Evolutionary conservation across 352 stramenopile genomes (phyloP), one percentile per base, ranked within the genome.

Genomic region (Pythium rishiriense): DNA sequence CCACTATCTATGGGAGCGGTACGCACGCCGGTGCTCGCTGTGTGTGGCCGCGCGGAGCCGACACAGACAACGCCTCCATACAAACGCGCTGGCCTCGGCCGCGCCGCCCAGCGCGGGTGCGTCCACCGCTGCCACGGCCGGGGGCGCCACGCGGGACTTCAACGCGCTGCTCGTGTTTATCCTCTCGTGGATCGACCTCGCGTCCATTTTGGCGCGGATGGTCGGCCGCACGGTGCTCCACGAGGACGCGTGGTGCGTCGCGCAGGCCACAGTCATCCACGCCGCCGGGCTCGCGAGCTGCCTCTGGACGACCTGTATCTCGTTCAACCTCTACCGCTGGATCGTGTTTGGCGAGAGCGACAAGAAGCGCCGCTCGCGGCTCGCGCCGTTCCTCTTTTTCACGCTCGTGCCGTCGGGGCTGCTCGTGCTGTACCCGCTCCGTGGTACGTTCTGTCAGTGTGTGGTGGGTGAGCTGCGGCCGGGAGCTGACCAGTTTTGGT

Each of bases 291-390:
- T 94, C 21, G 77, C 77, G 17, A 81, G 78, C 59, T 91, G 79
- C 50, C 67, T 84, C 35, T 94, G 85, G 81, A 81, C 85, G 35
- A 88, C 74, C 41, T 94, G 83, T 56, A 91, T 93, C 64, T 76
- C 81, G 9, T 92, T 86, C 68, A 93, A 92, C 48, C 69, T 94
- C 15, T 91, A 92, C 63, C 77, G 82, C 4, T 94, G 85, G 85
- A 87, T 92, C 47, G 79, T 85, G 15, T 78, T 75, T 17, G 78
- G 83, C 33, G 85, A 94, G 50, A 87, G 79, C 33, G 76, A 89
- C 47, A 82, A 83, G 15, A 91, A 81, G 35, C 70, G 82, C 24
- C 74, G 85, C 62, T 75, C 66, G 37, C 74, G 85, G 17, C 85
- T 93, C 52, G 55, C 54, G 15, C 55, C 79, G 17, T 94, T 88